These are phyloP conservation scores for Hymenoscyphus repandus DNA, from an alignment of 2,329 filamentous ascomycete genomes.

Conservation along the genomic window DNA sequence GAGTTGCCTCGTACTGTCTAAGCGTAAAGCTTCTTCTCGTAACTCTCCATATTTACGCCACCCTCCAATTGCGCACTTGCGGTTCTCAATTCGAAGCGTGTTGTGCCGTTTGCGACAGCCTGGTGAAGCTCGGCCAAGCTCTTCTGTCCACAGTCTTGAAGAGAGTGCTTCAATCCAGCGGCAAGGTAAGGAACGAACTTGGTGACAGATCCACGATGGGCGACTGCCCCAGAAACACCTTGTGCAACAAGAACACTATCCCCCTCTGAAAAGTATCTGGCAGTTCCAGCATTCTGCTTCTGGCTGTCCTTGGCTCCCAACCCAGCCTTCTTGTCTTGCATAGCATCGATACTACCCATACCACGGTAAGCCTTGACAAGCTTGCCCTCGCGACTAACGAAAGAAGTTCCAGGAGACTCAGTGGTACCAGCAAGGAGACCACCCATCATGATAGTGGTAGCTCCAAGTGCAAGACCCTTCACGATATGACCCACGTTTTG, in stretches of 20 bases:
- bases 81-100: constrained; percentile 91
- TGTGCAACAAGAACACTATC: constrained; percentile 93
- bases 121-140: constrained; percentile 74
- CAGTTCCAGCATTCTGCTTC: constrained; percentile 88
- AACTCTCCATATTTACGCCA: constrained; percentile 96
- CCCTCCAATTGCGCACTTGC: constrained; percentile 94
- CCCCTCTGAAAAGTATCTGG: constrained; percentile 96
- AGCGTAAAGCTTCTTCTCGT: constrained; percentile 99
- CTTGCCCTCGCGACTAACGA: constrained; percentile 93
- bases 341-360: constrained; percentile 98
- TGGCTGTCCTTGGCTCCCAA: constrained; percentile 69
- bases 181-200: constrained; percentile 96
- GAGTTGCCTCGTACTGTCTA: constrained; percentile 37
- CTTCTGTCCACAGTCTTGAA: constrained; percentile 89
- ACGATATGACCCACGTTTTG: constrained; percentile 99
- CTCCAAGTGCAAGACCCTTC: constrained; percentile 92
- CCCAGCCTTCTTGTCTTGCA: constrained; percentile 98
- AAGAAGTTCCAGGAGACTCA: constrained; percentile 94
- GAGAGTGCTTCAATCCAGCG: constrained; percentile 91
- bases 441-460: constrained; percentile 98
- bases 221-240: constrained; percentile 84
- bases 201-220: constrained; percentile 70
- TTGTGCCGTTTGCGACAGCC: constrained; percentile 64
- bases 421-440: constrained; percentile 95
- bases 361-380: constrained; percentile 98